These are phyloP conservation scores for Neurospora cerealis DNA, from an alignment of 495 filamentous ascomycete species.

Conservation along the genomic window DNA sequence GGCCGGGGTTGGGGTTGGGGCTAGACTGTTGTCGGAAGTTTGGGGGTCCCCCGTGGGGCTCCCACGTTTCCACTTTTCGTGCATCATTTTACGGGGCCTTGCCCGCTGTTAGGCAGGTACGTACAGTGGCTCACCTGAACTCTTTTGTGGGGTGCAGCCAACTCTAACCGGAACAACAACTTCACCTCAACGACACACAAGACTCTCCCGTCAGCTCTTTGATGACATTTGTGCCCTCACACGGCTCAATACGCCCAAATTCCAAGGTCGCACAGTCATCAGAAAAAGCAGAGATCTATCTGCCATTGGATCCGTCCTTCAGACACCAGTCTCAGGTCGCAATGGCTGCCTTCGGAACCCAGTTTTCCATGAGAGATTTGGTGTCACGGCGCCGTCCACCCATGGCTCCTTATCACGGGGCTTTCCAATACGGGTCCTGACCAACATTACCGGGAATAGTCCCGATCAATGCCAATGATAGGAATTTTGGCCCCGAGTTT, in stretches of 20 bases:
- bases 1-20: not conserved
- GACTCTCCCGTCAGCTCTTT: not conserved
- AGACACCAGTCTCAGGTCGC: not conserved
- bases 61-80: not conserved
- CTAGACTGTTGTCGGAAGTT: not conserved
- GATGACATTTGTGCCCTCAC: not conserved
- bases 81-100: not conserved
- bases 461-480: not conserved
- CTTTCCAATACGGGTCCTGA: not conserved
- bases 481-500: not conserved
- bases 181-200: not conserved
- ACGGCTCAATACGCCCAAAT: not conserved
- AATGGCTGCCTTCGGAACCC: not conserved
- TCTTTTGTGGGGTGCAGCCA: not conserved
- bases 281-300: not conserved
- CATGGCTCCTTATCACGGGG: not conserved
- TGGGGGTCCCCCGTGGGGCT: not conserved
- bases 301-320: not conserved
- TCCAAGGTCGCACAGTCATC: not conserved
- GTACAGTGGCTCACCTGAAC: not conserved
- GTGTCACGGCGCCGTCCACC: not conserved
- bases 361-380: not conserved
- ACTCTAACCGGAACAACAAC: not conserved
- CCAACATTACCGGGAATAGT: not conserved
- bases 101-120: not conserved